A percentile compares a stretch with the other conserved stretches of the same genome.
Evolutionary conservation across 2,329 filamentous ascomycete species (phyloP).

Genomic region (Cytospora leucostoma): DNA sequence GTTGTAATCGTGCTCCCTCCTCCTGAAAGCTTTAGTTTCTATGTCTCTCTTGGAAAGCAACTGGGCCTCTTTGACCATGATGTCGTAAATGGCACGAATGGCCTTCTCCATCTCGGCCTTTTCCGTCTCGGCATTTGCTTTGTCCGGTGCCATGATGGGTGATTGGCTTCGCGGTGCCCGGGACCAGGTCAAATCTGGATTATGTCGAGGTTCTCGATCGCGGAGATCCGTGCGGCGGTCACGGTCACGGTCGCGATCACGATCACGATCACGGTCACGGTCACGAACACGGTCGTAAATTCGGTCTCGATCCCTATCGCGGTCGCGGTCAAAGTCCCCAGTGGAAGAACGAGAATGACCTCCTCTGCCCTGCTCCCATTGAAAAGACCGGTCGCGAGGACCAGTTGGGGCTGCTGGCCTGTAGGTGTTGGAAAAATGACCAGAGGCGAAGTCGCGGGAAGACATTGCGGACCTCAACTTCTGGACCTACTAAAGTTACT

Average conservation of each 20-base stretch:
- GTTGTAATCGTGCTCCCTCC: conserved; percentile 16
- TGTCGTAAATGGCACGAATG: conserved; percentile 6
- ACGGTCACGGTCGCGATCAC: conserved; percentile 1
- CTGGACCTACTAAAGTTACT: conserved; percentile 13
- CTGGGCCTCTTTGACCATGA: conserved; percentile 14
- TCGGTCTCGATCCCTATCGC: not conserved
- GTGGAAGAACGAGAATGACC: not conserved
- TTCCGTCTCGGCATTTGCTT: conserved; percentile 17
- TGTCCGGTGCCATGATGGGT: conserved; percentile 15
- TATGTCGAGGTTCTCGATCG: not conserved
- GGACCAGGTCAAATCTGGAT: not conserved
- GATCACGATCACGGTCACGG: conserved; percentile 14
- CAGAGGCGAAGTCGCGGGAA: conserved; percentile 14
- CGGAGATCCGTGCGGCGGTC: not conserved
- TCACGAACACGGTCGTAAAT: conserved; percentile 8
- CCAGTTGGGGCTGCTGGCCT: conserved; percentile 3
- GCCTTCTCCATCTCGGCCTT: conserved; percentile 20
- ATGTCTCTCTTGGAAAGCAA: conserved; percentile 15
- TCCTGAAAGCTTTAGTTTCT: conserved; percentile 10
- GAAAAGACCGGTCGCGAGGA: conserved; percentile 5
- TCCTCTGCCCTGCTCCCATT: conserved; percentile 7
- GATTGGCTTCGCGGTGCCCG: not conserved
- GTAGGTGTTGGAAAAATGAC: conserved; percentile 13
- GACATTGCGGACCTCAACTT: conserved; percentile 13
- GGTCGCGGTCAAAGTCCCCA: conserved; percentile 12